A percentile compares a stretch with the other conserved stretches of the same genome.
These are phyloP conservation scores for Starmerella floricola DNA, from an alignment of 805 yeast genomes.

Conservation along the genomic window DNA sequence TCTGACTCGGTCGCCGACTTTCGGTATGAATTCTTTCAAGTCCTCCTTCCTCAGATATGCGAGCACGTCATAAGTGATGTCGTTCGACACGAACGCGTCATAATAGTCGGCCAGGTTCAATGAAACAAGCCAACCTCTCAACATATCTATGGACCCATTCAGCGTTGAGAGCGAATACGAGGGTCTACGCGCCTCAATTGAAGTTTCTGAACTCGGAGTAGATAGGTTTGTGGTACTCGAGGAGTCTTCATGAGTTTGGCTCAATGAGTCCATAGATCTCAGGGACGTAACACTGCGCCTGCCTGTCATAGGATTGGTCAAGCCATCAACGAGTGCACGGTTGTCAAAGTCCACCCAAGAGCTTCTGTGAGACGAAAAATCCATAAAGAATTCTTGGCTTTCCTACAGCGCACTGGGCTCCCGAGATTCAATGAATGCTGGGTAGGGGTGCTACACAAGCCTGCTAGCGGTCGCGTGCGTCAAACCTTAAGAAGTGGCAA, in stretches of 20 bases:
- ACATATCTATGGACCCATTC: neutral
- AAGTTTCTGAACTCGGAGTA: neutral
- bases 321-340: neutral
- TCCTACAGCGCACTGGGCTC: no score
- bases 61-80: slow-evolving; percentile 44
- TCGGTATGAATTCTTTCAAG: slow-evolving; percentile 58
- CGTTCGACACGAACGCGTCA: slow-evolving; percentile 33
- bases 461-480: no score
- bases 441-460: no score
- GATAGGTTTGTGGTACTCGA: neutral
- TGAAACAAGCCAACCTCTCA: slow-evolving; percentile 6
- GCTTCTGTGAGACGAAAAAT: neutral
- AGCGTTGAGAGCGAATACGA: neutral
- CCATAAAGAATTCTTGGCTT: neutral
- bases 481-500: no score
- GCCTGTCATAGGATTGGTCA: neutral
- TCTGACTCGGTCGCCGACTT: slow-evolving; percentile 72
- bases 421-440: no score
- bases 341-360: neutral
- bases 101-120: slow-evolving; percentile 21
- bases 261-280: neutral
- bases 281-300: neutral
- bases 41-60: slow-evolving; percentile 51
- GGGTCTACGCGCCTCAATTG: neutral
- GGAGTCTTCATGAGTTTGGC: no score